Evolutionary conservation across 495 filamentous ascomycete genomes (phyloP).

Genomic region (Achaetomiella virescens): DNA sequence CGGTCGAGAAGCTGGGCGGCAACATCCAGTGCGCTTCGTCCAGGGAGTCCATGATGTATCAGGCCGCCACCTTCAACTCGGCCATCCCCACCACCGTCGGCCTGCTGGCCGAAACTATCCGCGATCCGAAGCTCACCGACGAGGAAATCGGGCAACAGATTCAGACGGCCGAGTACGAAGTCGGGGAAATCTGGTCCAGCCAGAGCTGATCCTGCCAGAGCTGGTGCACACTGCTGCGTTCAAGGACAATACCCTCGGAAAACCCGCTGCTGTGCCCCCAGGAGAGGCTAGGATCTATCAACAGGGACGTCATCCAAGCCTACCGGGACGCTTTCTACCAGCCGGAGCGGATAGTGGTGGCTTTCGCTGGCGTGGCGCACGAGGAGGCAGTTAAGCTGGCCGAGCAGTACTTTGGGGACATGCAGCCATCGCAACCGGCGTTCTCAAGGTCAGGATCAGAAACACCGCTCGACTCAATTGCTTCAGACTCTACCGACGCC

Average conservation of each 20-base stretch:
- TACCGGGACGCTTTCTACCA: conserved; percentile 81
- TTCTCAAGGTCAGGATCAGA: conserved; percentile 54
- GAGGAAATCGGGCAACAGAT: conserved; percentile 83
- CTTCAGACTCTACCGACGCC: conserved; percentile 37
- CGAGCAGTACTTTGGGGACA: conserved; percentile 84
- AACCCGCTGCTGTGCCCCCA: conserved; percentile 86
- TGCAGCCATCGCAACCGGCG: conserved; percentile 53
- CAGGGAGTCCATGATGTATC: conserved; percentile 96
- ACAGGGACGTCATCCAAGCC: conserved; percentile 63
- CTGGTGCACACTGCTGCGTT: conserved; percentile 91
- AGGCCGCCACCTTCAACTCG: conserved; percentile 94
- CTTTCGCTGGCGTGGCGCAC: conserved; percentile 89
- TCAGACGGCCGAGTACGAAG: conserved; percentile 88
- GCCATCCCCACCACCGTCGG: conserved; percentile 77
- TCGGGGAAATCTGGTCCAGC: conserved; percentile 95
- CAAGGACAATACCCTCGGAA: conserved; percentile 90
- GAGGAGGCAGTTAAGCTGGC: conserved; percentile 71
- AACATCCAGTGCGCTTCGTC: conserved; percentile 96
- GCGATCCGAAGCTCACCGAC: conserved; percentile 81
- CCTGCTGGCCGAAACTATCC: conserved; percentile 89
- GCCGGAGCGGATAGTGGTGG: conserved; percentile 86
- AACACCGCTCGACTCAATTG: conserved; percentile 37
- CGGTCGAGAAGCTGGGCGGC: conserved; percentile 78
- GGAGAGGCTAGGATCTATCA: conserved; percentile 72
- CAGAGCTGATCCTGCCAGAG: conserved; percentile 92